Evolutionary conservation across 352 stramenopile species (phyloP).

Genomic region (Blastocystis sp.): DNA sequence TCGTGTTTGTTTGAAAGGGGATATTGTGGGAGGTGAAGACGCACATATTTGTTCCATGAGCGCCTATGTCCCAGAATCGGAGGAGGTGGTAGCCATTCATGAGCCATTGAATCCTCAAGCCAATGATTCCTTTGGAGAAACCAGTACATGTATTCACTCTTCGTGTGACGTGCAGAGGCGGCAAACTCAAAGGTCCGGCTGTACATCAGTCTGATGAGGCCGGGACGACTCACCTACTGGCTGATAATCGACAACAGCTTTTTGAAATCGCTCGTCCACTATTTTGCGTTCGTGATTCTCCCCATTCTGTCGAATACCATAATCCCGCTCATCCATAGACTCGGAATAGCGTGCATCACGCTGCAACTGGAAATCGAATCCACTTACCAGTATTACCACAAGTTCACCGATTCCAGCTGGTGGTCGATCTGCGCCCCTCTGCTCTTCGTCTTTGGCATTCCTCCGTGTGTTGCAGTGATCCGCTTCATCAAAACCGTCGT

Average conservation of each 20-base stretch:
- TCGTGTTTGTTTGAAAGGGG: background rate
- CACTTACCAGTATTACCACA: background rate
- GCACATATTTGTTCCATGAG: background rate
- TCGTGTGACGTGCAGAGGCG: background rate
- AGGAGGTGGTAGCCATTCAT: slow-evolving; percentile 23
- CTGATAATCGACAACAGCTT: slow-evolving; percentile 55
- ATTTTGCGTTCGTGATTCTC: slow-evolving; percentile 50
- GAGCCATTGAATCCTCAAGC: background rate
- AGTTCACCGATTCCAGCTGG: slow-evolving; percentile 10
- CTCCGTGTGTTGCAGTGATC: background rate
- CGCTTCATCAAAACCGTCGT: background rate
- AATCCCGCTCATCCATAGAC: background rate
- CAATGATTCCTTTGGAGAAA: background rate
- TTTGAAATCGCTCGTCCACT: slow-evolving; percentile 47
- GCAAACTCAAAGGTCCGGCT: slow-evolving; percentile 26
- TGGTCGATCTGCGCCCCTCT: background rate
- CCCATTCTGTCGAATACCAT: slow-evolving; percentile 10
- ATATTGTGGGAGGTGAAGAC: background rate
- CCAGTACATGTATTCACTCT: background rate
- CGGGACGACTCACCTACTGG: slow-evolving; percentile 54
- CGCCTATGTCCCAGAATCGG: background rate
- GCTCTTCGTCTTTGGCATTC: slow-evolving; percentile 6
- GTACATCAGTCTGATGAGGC: slow-evolving; percentile 63
- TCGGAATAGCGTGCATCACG: background rate
- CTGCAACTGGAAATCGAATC: slow-evolving; percentile 13